Base-by-base conservation (phyloP, 2,329 filamentous ascomycete species). In the Talaromyces atroroseus region DNA sequence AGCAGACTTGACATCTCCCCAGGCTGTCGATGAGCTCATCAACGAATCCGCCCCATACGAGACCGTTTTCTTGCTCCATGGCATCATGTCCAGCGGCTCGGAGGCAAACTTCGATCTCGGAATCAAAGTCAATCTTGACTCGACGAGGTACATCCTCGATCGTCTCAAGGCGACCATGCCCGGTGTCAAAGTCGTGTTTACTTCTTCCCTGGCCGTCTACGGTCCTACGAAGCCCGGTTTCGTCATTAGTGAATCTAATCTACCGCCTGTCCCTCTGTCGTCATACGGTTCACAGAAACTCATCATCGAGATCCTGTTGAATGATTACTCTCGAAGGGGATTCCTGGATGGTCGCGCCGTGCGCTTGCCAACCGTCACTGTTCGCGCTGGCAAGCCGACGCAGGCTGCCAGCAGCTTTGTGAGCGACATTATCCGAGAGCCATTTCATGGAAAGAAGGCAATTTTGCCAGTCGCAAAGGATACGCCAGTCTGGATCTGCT, bases 401-500 rank as follows among this genome's bases (percentile, higher is more conserved):
- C 76, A 76, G 54, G 79, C 79, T 5, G 79, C 79, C 5, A 78
- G 74, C 55, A 78, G 74, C 51, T 81, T 80, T 63, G 78, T 78
- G 57, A 77, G 73, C 53, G 78, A 79, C 16, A 80, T 81, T 24
- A 77, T 82, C 54, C 74, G 79, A 3, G 79, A 82, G 64, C 79
- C 79, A 2, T 68, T 81, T 60, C 74, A 79, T 60, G 79, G 76
- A 5, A 64, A 76, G 52, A 78, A 78, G 61, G 78, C 75, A 46
- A 68, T 77, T 29, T 63, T 84, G 16, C 82, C 82, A 0, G 72
- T 82, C 58, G 70, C 73, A 54, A 71, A 75, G 56, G 74, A 77
- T 44, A 80, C 82, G 48, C 74, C 81, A 50, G 75, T 82, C 59
- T 84, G 82, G 82, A 74, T 84, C 44, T 81, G 78, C 58, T 81